phyloP scores from a whole-genome alignment of 2,329 filamentous ascomycete species.

The Blastomyces gilchristii region DNA sequence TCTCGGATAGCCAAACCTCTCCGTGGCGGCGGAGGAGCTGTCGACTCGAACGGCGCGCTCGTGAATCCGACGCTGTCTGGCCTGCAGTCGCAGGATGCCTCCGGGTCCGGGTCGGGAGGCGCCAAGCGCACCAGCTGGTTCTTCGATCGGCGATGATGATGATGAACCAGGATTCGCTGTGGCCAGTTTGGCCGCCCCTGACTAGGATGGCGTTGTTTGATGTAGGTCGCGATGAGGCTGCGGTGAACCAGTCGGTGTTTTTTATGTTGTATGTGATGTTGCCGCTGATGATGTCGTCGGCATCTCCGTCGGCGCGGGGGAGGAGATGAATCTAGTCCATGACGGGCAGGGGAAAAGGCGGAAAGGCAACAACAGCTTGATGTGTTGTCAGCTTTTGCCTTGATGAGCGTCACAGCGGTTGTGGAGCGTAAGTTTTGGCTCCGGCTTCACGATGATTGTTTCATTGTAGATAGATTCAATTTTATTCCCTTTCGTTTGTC shows the following conservation, averaged over 20 bases:
- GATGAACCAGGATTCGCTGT: background rate
- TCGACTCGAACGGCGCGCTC: conserved; percentile 26
- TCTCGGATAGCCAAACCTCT: conserved; percentile 56
- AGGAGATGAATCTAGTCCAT: background rate
- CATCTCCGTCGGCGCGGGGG: background rate
- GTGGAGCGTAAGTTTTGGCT: background rate
- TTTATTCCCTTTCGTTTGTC: background rate
- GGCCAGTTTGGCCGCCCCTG: background rate
- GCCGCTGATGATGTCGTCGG: background rate
- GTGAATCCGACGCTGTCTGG: conserved; percentile 24
- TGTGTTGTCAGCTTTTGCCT: background rate
- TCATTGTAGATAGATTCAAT: conserved; percentile 1
- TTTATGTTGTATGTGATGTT: background rate
- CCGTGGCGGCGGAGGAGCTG: conserved; percentile 38
- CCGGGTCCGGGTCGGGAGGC: conserved; percentile 41
- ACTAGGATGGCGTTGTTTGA: background rate
- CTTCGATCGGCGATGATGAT: conserved; percentile 35
- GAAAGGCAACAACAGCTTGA: background rate
- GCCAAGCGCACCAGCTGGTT: conserved; percentile 54
- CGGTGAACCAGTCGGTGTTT: background rate
- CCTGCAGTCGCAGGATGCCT: conserved; percentile 60
- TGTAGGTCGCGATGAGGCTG: background rate
- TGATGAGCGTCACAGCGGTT: background rate
- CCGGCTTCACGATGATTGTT: background rate
- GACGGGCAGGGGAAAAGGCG: no score